Base-by-base conservation (phyloP, 1,139 yeast genomes). In the Scheffersomyces stambukii region DNA sequence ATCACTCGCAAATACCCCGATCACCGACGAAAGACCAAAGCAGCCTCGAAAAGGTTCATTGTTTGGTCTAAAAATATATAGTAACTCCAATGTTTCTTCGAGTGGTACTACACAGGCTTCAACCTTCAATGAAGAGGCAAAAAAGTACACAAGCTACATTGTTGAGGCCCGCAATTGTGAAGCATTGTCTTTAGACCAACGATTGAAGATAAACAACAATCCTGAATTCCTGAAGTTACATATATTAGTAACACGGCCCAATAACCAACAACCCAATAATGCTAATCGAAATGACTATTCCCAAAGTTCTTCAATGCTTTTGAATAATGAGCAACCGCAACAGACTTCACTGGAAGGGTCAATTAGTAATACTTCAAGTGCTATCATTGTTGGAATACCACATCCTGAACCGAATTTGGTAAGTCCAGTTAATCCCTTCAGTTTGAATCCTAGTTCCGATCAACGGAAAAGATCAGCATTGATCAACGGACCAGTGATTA, bases 401-500 rank as follows among this genome's bases (percentile, higher is more conserved):
- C 52, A 54, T 12, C 70, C 72, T 1, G 74, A 67, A 32, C 46
- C 61, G 1, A 50, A 44, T 25, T 44, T 65, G 17, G 43, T 45
- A 9, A 48, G 41, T 20, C 70, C 70, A 4, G 58, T 65, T 21
- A 64, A 63, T 32, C 67, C 68, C 2, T 64, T 62, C 45, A 63
- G 56, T 41, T 64, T 74, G 5, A 62, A 63, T 31, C 81, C 85
- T 2, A 65, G 79, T 1, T 68, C 80, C 3, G 96, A 88, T 49
- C 81, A 77, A 41, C 65, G 95, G 24, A 89, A 89, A 48, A 68
- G 88, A 32, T 75, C 81, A 5, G 96, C 97, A 0, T 59, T 89
- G 28, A 60, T 79, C 17, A 75, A 72, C 33, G 97, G 97, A 0
- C 97, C 97, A 1, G 77, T 89, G 7, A 53, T 89, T 29, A 86